Conservation (phyloP, 352 stramenopile genomes). For the Pythium sp. region DNA sequence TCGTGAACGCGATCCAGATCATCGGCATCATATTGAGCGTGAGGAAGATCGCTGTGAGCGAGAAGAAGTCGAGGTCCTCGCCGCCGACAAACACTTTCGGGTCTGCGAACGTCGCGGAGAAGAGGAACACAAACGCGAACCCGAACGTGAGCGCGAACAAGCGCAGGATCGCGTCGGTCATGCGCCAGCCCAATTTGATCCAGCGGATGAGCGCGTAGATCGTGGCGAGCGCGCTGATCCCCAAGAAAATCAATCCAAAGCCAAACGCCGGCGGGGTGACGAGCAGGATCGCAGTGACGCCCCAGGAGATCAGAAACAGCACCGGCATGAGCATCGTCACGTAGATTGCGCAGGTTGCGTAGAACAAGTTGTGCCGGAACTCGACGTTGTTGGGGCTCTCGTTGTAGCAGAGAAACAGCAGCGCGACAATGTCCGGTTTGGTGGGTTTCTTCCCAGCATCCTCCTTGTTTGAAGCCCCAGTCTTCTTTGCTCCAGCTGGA, state of each 20-base stretch:
- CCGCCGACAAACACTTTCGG: conserved; percentile 66
- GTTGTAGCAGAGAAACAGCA: conserved; percentile 81
- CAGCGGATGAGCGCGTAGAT: conserved; percentile 57
- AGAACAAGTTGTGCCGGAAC: conserved; percentile 80
- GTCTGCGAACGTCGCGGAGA: conserved; percentile 77
- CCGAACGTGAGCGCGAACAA: conserved; percentile 54
- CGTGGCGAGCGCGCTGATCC: conserved; percentile 35
- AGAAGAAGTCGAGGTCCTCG: conserved; percentile 73
- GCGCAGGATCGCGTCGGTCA: conserved; percentile 57
- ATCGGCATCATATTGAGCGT: conserved; percentile 89
- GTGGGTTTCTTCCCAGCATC: conserved; percentile 2
- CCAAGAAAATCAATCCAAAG: conserved; percentile 78
- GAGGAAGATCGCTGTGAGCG: conserved; percentile 73
- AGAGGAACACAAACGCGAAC: conserved; percentile 76
- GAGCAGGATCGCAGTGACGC: conserved; percentile 62
- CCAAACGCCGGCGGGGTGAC: conserved; percentile 75
- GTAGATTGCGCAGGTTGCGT: conserved; percentile 57
- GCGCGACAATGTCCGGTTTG: conserved; percentile 61
- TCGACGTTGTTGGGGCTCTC: conserved; percentile 53
- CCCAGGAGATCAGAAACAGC: conserved; percentile 66
- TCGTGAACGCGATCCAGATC: conserved; percentile 90
- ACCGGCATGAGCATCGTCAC: conserved; percentile 53
- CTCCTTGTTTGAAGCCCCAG: not conserved
- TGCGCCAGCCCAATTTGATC: conserved; percentile 76
- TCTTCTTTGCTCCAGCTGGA: conserved; percentile 2